phyloP scores from a whole-genome alignment of 352 stramenopile genomes.

The Globisporangium paddicum region DNA sequence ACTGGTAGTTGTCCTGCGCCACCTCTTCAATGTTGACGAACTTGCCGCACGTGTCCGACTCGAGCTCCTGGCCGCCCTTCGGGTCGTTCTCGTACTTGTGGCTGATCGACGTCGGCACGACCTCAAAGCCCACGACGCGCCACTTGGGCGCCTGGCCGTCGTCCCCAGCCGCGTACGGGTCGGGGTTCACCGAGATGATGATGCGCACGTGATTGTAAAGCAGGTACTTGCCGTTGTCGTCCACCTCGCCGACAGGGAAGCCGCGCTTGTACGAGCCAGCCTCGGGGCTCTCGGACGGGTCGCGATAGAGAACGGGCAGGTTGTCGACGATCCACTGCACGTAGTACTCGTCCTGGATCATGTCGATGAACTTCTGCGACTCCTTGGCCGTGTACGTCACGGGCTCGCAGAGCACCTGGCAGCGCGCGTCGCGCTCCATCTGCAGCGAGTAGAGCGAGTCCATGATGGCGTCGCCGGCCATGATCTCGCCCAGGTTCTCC shows the following conservation, averaged over 20 bases:
- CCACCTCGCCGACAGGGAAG: slow-evolving; percentile 92
- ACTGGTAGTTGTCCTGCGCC: slow-evolving; percentile 80
- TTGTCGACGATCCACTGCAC: slow-evolving; percentile 94
- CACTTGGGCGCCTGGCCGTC: slow-evolving; percentile 44
- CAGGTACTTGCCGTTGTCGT: slow-evolving; percentile 90
- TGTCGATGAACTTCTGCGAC: slow-evolving; percentile 80
- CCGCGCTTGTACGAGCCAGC: slow-evolving; percentile 83
- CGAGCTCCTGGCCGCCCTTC: slow-evolving; percentile 71
- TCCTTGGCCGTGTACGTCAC: slow-evolving; percentile 82
- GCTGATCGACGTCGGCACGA: slow-evolving; percentile 93
- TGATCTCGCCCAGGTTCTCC: slow-evolving; percentile 92
- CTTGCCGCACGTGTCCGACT: slow-evolving; percentile 83
- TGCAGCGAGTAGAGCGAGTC: slow-evolving; percentile 88
- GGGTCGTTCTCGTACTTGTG: slow-evolving; percentile 89
- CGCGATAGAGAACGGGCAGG: slow-evolving; percentile 84
- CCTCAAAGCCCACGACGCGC: slow-evolving; percentile 95
- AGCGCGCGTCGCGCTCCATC: slow-evolving; percentile 88
- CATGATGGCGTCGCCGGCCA: slow-evolving; percentile 90
- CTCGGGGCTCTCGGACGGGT: slow-evolving; percentile 62
- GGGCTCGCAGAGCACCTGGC: slow-evolving; percentile 87
- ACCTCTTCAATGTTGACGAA: slow-evolving; percentile 86
- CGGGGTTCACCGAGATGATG: slow-evolving; percentile 89
- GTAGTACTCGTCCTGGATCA: slow-evolving; percentile 95
- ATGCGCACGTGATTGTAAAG: slow-evolving; percentile 99
- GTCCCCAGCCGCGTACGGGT: slow-evolving; percentile 69